These are phyloP conservation scores for Dryadomyces sulphureus DNA, from an alignment of 2,329 filamentous ascomycete genomes.

Conservation along the genomic window DNA sequence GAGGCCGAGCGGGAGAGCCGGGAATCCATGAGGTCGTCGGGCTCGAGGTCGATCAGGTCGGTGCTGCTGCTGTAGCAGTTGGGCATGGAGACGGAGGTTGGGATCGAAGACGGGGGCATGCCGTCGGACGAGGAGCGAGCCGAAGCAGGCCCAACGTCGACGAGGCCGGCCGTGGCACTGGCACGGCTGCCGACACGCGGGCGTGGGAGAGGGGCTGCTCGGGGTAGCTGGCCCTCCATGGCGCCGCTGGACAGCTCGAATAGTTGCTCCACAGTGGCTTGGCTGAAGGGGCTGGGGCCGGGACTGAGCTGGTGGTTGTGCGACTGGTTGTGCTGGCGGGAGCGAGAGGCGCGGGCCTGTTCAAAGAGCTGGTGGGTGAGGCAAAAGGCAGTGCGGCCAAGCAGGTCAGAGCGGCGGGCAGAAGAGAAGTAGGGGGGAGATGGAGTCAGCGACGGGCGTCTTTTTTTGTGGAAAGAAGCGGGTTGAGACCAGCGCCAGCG, in stretches of 20 bases:
- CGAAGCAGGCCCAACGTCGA: constrained; percentile 6
- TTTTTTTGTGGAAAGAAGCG: constrained; percentile 22
- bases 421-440: neutral
- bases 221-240: constrained; percentile 6
- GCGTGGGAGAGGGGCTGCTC: constrained; percentile 2
- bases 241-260: constrained; percentile 2
- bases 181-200: constrained; percentile 2
- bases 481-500: constrained; percentile 19
- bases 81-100: neutral
- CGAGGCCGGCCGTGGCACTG: neutral
- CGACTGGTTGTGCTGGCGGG: neutral
- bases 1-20: constrained; percentile 38
- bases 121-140: constrained; percentile 16
- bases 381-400: neutral
- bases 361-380: neutral
- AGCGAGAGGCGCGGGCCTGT: neutral
- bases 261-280: constrained; percentile 10
- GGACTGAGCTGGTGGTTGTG: too few relatives aligned
- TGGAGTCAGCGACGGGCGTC: constrained; percentile 9
- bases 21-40: constrained; percentile 24
- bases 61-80: neutral
- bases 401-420: neutral
- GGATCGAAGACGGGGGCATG: constrained; percentile 17
- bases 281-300: constrained; percentile 8
- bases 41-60: neutral